phyloP scores from a whole-genome alignment of 352 stramenopile genomes.

The Globisporangium sylvaticum region DNA sequence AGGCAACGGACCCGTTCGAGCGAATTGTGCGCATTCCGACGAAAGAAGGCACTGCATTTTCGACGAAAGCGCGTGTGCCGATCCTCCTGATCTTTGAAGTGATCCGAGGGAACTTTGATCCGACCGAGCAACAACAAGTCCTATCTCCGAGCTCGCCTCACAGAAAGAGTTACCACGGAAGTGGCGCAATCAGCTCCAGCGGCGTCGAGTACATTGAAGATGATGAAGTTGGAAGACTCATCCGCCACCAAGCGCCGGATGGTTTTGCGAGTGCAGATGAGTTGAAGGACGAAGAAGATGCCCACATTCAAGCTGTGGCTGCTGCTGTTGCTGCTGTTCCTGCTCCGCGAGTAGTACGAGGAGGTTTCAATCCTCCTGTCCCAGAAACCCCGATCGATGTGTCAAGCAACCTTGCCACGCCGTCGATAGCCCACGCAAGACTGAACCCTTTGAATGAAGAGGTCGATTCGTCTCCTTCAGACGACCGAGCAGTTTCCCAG shows the following conservation, averaged over 20 bases:
- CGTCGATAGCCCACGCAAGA: constrained; percentile 27
- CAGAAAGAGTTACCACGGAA: constrained; percentile 30
- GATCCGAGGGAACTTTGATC: constrained; percentile 69
- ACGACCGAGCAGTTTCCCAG: constrained; percentile 19
- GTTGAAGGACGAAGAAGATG: constrained; percentile 21
- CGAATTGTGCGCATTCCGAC: constrained; percentile 81
- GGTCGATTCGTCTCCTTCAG: constrained; percentile 21
- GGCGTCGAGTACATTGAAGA: constrained; percentile 74
- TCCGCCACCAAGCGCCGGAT: constrained; percentile 65
- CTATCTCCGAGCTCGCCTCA: constrained; percentile 57
- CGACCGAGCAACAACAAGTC: constrained; percentile 38
- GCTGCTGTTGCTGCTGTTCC: constrained; percentile 4
- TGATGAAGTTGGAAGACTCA: constrained; percentile 71
- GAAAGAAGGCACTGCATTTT: constrained; percentile 86
- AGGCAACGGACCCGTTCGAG: constrained; percentile 86
- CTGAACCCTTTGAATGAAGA: constrained; percentile 25
- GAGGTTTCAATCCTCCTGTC: constrained; percentile 19
- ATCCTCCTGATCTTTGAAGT: constrained; percentile 89
- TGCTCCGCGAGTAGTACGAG: constrained; percentile 20
- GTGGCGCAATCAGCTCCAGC: constrained; percentile 34
- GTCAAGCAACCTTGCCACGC: constrained; percentile 47
- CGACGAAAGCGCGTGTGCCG: constrained; percentile 80
- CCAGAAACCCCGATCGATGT: constrained; percentile 73
- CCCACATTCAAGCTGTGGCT: background rate
- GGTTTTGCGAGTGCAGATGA: constrained; percentile 43